These are phyloP conservation scores for Lepidopterella palustris DNA, from an alignment of 495 filamentous ascomycete species.

Conservation along the genomic window DNA sequence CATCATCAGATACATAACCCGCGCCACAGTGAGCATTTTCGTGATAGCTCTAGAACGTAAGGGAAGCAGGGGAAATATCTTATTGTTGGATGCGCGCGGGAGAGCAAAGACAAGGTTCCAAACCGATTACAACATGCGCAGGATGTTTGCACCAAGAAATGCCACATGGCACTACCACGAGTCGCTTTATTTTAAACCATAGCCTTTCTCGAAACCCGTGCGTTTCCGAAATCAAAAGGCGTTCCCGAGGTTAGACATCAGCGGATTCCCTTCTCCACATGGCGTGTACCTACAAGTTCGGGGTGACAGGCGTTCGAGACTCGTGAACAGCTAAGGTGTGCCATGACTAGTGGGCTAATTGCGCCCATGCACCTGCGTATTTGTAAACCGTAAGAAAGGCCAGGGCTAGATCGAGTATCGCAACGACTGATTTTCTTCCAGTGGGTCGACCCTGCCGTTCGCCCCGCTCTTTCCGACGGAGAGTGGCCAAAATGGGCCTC, in stretches of 20 bases:
- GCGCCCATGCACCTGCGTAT: background rate
- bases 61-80: background rate
- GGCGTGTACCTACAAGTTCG: background rate
- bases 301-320: background rate
- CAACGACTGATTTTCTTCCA: background rate
- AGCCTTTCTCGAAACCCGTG: background rate
- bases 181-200: background rate
- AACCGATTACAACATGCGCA: background rate
- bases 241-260: background rate
- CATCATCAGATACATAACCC: background rate
- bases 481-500: background rate
- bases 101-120: too few relatives aligned
- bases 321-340: too few relatives aligned
- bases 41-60: background rate
- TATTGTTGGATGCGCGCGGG: too few relatives aligned
- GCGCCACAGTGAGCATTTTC: background rate
- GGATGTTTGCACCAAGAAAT: too few relatives aligned
- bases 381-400: background rate
- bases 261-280: background rate
- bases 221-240: background rate
- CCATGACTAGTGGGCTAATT: too few relatives aligned
- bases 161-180: too few relatives aligned
- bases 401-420: too few relatives aligned
- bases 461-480: background rate
- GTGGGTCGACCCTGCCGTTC: too few relatives aligned